phyloP scores from a whole-genome alignment of 2,329 filamentous ascomycete genomes.

The Aspergillus bombycis region DNA sequence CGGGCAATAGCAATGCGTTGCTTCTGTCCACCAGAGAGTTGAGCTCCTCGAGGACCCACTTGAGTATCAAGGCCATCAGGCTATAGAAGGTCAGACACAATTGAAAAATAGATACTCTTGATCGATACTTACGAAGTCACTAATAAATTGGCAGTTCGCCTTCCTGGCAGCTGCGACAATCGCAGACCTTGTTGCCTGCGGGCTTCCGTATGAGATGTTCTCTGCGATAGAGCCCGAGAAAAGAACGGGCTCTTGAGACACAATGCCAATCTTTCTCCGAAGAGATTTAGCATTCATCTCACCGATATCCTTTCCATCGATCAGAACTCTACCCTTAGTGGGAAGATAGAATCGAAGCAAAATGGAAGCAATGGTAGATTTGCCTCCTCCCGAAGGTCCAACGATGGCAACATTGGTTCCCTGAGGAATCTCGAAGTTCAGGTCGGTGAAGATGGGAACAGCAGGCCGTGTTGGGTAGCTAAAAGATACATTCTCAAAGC shows the following conservation, averaged over 20 bases:
- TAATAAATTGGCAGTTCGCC: slow-evolving; percentile 95
- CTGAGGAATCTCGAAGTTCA: slow-evolving; percentile 88
- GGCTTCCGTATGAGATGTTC: slow-evolving; percentile 91
- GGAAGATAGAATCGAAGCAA: slow-evolving; percentile 90
- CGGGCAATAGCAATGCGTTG: slow-evolving; percentile 96
- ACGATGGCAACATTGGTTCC: slow-evolving; percentile 96
- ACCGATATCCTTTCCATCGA: slow-evolving; percentile 81
- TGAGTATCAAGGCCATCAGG: slow-evolving; percentile 93
- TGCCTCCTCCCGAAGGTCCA: slow-evolving; percentile 92
- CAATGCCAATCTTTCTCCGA: slow-evolving; percentile 88
- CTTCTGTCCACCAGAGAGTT: slow-evolving; percentile 94
- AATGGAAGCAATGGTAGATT: slow-evolving; percentile 92
- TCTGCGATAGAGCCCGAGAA: slow-evolving; percentile 77
- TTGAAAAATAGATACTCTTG: neutral
- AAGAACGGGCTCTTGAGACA: slow-evolving; percentile 92
- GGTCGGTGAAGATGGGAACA: slow-evolving; percentile 84
- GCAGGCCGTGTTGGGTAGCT: slow-evolving; percentile 92
- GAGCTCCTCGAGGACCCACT: slow-evolving; percentile 87
- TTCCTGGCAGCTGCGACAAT: slow-evolving; percentile 85
- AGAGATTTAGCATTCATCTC: slow-evolving; percentile 92
- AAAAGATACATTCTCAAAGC: slow-evolving; percentile 83
- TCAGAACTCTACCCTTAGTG: slow-evolving; percentile 73
- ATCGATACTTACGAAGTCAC: slow-evolving; percentile 71
- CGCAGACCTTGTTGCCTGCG: slow-evolving; percentile 74
- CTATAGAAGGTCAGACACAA: slow-evolving; percentile 37